Percentiles rank a stretch among this genome's conserved stretches.
These are phyloP conservation scores for Helicostylum pulchrum DNA, from an alignment of 192 early-diverging fungal species.

Conservation along the genomic window DNA sequence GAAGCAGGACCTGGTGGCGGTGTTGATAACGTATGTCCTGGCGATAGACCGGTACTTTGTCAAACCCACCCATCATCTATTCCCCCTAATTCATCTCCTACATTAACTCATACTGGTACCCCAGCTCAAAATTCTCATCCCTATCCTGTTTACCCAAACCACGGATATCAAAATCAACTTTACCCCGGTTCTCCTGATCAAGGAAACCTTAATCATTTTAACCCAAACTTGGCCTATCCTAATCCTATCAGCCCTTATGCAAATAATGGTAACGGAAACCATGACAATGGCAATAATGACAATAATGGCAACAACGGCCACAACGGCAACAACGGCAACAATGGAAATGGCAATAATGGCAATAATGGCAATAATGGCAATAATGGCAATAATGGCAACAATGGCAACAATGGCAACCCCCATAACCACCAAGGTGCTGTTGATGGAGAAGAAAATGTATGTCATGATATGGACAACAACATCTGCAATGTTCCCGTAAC, in stretches of 20 bases:
- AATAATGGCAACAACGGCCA: neutral
- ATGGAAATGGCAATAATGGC: neutral
- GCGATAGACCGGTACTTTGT: neutral
- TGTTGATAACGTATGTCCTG: neutral
- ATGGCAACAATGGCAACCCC: neutral
- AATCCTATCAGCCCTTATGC: neutral
- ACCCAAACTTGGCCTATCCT: neutral
- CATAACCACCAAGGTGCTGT: too few species aligned
- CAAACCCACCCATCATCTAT: neutral
- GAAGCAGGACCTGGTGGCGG: neutral
- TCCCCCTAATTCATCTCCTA: too few species aligned
- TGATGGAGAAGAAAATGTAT: too few species aligned
- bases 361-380: neutral
- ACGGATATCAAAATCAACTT: neutral
- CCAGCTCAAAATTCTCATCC: neutral
- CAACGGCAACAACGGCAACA: neutral
- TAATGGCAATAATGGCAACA: neutral
- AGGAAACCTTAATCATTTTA: neutral
- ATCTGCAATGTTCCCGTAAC: too few species aligned
- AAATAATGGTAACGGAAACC: neutral
- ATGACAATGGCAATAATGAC: neutral
- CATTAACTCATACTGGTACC: neutral
- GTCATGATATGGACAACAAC: too few species aligned
- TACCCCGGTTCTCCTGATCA: neutral
- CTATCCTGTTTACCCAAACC: neutral